Evolutionary conservation across 2,329 filamentous ascomycete genomes (phyloP).

Genomic region (Ophiostoma montium): DNA sequence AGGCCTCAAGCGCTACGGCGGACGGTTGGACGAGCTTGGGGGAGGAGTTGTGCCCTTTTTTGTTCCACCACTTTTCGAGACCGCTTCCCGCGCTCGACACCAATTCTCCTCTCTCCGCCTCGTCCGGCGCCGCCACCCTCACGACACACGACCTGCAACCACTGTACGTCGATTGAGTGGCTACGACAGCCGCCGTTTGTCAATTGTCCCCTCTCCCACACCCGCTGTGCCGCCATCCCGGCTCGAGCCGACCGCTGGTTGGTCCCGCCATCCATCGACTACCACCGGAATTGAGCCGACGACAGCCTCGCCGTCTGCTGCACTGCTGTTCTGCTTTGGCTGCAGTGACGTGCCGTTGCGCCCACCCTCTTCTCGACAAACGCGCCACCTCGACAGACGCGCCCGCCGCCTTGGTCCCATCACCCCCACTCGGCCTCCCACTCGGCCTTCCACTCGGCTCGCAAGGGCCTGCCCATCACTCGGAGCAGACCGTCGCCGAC

Average conservation of each 20-base stretch:
- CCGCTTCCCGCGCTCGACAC: not conserved
- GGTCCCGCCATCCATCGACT: no score
- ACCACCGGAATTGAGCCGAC: no score
- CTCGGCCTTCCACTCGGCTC: no score
- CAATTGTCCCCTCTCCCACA: not conserved
- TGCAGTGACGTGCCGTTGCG: not conserved
- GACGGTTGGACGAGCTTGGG: not conserved
- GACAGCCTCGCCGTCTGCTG: no score
- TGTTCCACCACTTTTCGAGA: not conserved
- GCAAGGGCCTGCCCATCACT: not conserved
- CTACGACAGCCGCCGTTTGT: not conserved
- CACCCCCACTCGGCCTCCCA: no score
- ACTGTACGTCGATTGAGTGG: not conserved
- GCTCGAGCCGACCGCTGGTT: no score
- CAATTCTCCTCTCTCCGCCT: conserved; percentile 1
- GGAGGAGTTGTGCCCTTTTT: no score
- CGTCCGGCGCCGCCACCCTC: not conserved
- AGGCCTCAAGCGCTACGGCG: not conserved
- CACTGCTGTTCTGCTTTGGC: no score
- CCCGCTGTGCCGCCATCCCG: not conserved
- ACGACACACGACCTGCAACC: conserved; percentile 2
- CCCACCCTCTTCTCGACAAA: not conserved
- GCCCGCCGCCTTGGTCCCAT: no score
- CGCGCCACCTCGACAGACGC: no score
- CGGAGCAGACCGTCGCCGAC: not conserved